phyloP scores from a whole-genome alignment of 192 early-diverging fungal species.

The Mortierella alpina region DNA sequence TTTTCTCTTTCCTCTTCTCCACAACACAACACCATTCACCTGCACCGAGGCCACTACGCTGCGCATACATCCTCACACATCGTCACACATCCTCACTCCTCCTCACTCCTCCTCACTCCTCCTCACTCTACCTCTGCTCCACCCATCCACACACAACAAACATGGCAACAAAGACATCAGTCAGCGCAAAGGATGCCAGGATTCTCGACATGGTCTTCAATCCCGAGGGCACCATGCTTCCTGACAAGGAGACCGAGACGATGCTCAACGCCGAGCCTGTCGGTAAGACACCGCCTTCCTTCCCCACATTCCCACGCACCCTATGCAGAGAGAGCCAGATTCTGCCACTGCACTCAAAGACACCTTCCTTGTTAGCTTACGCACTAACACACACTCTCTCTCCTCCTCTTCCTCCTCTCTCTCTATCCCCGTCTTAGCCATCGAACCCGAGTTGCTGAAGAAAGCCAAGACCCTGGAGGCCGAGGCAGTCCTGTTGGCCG shows the following conservation, averaged over 20 bases:
- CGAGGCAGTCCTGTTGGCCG: constrained; percentile 54
- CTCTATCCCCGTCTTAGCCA: constrained; percentile 19
- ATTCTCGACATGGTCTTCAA: constrained; percentile 56
- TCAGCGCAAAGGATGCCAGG: constrained; percentile 48
- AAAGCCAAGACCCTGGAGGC: constrained; percentile 53
- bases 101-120: background rate
- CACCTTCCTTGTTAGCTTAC: background rate
- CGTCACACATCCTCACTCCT: background rate
- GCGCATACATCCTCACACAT: background rate
- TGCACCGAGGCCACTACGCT: background rate
- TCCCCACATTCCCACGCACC: background rate
- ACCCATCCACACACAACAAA: background rate
- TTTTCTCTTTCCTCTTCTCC: background rate
- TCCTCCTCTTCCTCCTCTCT: constrained; percentile 1
- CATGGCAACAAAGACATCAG: constrained; percentile 26
- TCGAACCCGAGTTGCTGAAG: constrained; percentile 41
- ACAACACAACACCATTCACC: background rate
- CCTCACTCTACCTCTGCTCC: background rate
- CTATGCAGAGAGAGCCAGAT: too few species aligned
- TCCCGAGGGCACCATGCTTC: constrained; percentile 52
- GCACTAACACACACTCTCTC: background rate
- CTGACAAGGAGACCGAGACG: constrained; percentile 45
- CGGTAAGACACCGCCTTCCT: background rate
- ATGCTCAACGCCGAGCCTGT: constrained; percentile 36
- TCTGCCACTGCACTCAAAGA: background rate